Conservation (phyloP, 2,329 filamentous ascomycete species). For the Rhynchosporium graminicola region DNA sequence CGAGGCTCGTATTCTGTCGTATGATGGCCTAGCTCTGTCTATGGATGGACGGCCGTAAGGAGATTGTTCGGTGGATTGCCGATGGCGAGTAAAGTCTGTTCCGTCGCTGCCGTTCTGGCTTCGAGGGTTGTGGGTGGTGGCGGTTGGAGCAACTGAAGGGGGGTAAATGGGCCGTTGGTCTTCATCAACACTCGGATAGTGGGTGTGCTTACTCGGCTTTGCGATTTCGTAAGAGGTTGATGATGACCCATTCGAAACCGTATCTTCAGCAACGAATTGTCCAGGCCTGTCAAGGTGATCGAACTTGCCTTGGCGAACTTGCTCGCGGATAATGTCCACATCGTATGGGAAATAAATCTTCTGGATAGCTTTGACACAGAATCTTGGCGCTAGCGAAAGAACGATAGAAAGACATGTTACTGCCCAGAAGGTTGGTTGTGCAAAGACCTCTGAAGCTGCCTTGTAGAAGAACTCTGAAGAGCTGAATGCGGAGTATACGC, state of each 20-base stretch:
- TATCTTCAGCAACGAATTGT: constrained; percentile 22
- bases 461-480: constrained; percentile 72
- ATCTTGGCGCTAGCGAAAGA: constrained; percentile 83
- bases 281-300: constrained; percentile 57
- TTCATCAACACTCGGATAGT: constrained; percentile 72
- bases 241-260: constrained; percentile 50
- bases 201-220: constrained; percentile 51
- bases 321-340: constrained; percentile 93
- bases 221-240: constrained; percentile 61
- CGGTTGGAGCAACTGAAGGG: constrained; percentile 78
- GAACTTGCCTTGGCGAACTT: constrained; percentile 81
- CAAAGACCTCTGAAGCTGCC: constrained; percentile 76
- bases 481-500: constrained; percentile 64
- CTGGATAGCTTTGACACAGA: constrained; percentile 81
- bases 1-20: constrained; percentile 80
- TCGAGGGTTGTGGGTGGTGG: constrained; percentile 73
- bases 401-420: constrained; percentile 76
- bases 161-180: constrained; percentile 92
- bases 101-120: constrained; percentile 93
- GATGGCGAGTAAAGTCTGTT: constrained; percentile 79
- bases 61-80: constrained; percentile 56
- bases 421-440: constrained; percentile 83
- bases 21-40: constrained; percentile 77
- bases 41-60: constrained; percentile 42
- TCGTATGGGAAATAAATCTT: constrained; percentile 94